Conservation (phyloP, 495 filamentous ascomycete genomes). For the Lentithecium fluviatile region DNA sequence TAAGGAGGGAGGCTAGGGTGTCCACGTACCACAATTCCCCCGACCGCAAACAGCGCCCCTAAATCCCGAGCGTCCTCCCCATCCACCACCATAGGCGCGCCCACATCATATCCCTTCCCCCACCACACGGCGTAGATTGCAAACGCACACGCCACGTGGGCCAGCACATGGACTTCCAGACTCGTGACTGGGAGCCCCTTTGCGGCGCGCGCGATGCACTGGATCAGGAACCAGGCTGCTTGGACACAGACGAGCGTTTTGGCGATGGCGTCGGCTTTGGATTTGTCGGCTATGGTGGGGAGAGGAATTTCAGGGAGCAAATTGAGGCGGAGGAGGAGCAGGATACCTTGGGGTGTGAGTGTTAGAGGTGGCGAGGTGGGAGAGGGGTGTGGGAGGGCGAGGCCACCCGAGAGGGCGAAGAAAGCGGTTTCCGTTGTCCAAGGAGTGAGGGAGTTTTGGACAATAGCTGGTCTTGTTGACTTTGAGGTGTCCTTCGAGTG, state of each 20-base stretch:
- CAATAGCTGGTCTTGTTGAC: too few relatives aligned
- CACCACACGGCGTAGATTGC: slow-evolving; percentile 45
- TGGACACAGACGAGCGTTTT: slow-evolving; percentile 44
- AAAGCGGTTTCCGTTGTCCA: slow-evolving; percentile 32
- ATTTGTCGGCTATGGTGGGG: slow-evolving; percentile 36
- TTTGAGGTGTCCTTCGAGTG: too few relatives aligned
- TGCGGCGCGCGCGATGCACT: slow-evolving; percentile 37
- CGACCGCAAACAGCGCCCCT: slow-evolving; percentile 12
- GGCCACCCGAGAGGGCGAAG: slow-evolving; percentile 29
- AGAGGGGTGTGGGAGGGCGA: slow-evolving; percentile 18
- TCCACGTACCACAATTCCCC: background rate
- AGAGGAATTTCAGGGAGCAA: slow-evolving; percentile 23
- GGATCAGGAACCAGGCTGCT: slow-evolving; percentile 44
- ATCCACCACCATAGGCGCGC: slow-evolving; percentile 1
- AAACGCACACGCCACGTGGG: slow-evolving; percentile 43
- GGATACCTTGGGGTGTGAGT: slow-evolving; percentile 36
- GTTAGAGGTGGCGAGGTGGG: slow-evolving; percentile 10
- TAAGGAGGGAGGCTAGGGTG: background rate
- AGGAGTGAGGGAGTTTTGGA: background rate
- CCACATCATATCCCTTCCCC: slow-evolving; percentile 42
- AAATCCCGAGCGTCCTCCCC: slow-evolving; percentile 19
- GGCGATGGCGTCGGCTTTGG: slow-evolving; percentile 41
- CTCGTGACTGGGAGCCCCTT: slow-evolving; percentile 38
- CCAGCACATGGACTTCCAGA: slow-evolving; percentile 43
- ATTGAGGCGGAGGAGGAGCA: slow-evolving; percentile 28